Conservation (phyloP, 2,329 filamentous ascomycete species). For the Diaporthe nobilis region DNA sequence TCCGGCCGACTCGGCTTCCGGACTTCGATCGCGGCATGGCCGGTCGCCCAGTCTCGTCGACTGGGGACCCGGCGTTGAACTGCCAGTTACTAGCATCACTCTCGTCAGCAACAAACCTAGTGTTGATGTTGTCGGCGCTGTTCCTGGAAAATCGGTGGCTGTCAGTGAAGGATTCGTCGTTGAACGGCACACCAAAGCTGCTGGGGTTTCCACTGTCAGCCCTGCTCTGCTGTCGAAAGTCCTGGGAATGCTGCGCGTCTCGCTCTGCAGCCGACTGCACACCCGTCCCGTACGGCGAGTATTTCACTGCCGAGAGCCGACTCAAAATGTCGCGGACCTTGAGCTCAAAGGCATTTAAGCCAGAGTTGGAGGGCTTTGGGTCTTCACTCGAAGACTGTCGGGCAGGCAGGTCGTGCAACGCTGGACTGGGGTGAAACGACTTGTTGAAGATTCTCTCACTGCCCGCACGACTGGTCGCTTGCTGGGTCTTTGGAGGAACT, state of each 20-base stretch:
- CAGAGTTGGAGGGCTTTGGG: slow-evolving; percentile 33
- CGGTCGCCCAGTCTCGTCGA: slow-evolving; percentile 47
- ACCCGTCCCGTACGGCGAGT: slow-evolving; percentile 8
- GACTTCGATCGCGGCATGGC: slow-evolving; percentile 56
- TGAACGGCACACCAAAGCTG: slow-evolving; percentile 67
- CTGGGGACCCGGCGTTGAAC: slow-evolving; percentile 63
- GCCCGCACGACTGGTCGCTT: slow-evolving; percentile 37
- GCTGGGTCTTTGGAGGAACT: slow-evolving; percentile 29
- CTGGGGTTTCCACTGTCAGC: slow-evolving; percentile 45
- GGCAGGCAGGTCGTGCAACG: slow-evolving; percentile 15
- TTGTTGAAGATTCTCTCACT: slow-evolving; percentile 29
- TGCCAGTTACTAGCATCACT: slow-evolving; percentile 58
- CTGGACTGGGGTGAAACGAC: slow-evolving; percentile 17
- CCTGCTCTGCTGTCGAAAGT: slow-evolving; percentile 51
- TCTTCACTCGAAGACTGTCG: slow-evolving; percentile 49
- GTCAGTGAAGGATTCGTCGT: slow-evolving; percentile 59
- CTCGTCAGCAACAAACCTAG: slow-evolving; percentile 69
- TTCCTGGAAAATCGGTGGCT: slow-evolving; percentile 60
- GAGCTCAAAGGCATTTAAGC: slow-evolving; percentile 45
- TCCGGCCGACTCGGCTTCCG: slow-evolving; percentile 57
- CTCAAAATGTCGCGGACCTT: slow-evolving; percentile 44
- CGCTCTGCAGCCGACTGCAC: slow-evolving; percentile 32
- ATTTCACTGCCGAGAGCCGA: slow-evolving; percentile 37
- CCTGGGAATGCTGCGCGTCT: slow-evolving; percentile 39
- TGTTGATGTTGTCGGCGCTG: slow-evolving; percentile 74